Evolutionary conservation across 2,329 filamentous ascomycete species (phyloP), one percentile per base, ranked within the genome.

Genomic region (Helminthosporium solani): DNA sequence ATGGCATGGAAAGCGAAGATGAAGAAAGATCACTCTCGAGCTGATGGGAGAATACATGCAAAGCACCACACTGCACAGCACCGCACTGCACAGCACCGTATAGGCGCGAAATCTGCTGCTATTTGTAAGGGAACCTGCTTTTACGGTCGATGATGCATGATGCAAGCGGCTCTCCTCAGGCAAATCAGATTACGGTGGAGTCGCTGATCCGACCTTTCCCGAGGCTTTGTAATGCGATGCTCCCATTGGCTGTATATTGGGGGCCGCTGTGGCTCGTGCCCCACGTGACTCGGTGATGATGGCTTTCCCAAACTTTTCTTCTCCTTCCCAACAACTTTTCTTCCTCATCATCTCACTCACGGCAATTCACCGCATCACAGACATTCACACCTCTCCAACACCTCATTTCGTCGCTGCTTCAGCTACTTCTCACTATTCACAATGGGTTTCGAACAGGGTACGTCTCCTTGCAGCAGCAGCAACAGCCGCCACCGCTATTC

Each of bases 401-500:
- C 47, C 52, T 46, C 43, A 45, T 42, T 40, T 21, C 34, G 36
- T 46, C 47, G 41, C 36, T 43, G 31, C 37, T 42, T 47, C 43
- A 53, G 46, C 45, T 46, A 41, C 55, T 46, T 55, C 49, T 47
- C 53, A 54, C 42, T 45, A 51, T n/a, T 57, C 66, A 70, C 49
- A 65, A 72, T 72, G 69, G 68, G 67, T 63, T 67, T 68, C 64
- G 66, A 67, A 57, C 44, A 56, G 41, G 69, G 69, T 72, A 70
- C 46, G 69, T 68, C 58, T 46, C 12, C 40, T 48, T 15, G 40
- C 38, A 49, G 50, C 56, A 53, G 38, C 55, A 54, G 54, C 67
- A 25, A 41, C 38, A 49, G 50, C 56, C 54, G 38, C 55, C 54
- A 54, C 67, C 60, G 66, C 63, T 64, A 66, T 65, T 47, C 54